These are phyloP conservation scores for Delonix regia DNA, from an alignment of 306 rosid genomes.

Conservation along the genomic window DNA sequence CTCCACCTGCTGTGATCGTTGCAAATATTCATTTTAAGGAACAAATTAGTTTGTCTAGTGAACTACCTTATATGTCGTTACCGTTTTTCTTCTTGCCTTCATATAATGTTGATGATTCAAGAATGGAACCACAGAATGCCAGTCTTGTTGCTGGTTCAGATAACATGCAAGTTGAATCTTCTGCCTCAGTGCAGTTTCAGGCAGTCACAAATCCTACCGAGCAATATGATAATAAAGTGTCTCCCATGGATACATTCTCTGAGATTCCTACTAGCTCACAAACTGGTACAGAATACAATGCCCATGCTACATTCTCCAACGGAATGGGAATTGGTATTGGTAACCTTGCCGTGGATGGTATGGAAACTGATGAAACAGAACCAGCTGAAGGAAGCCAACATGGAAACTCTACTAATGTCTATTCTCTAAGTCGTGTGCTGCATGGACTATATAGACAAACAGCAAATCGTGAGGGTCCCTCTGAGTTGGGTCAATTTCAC, in stretches of 20 bases:
- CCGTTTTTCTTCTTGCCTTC: conserved; percentile 77
- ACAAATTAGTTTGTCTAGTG: conserved; percentile 59
- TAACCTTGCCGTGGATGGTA: conserved; percentile 47
- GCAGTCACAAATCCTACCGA: conserved; percentile 72
- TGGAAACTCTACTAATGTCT: conserved; percentile 46
- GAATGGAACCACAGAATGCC: conserved; percentile 59
- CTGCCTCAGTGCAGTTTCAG: conserved; percentile 65
- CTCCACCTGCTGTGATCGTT: conserved; percentile 93
- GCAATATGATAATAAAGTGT: conserved; percentile 65
- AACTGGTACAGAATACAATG: conserved; percentile 33
- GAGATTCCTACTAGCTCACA: conserved; percentile 48
- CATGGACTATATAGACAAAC: conserved; percentile 47
- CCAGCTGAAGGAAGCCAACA: conserved; percentile 41
- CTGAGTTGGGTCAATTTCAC: conserved; percentile 47
- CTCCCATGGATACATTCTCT: conserved; percentile 67
- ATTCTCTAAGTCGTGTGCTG: conserved; percentile 44
- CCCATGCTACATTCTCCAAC: conserved; percentile 41
- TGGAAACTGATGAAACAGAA: conserved; percentile 56
- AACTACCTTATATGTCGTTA: conserved; percentile 66
- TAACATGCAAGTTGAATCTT: conserved; percentile 63
- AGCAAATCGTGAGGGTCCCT: conserved; percentile 39
- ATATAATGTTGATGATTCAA: conserved; percentile 62
- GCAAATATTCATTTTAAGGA: conserved; percentile 74
- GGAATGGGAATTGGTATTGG: conserved; percentile 44
- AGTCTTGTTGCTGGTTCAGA: conserved; percentile 59